Conservation (phyloP, 140 eudicot species). For the Flaveria floridana region DNA sequence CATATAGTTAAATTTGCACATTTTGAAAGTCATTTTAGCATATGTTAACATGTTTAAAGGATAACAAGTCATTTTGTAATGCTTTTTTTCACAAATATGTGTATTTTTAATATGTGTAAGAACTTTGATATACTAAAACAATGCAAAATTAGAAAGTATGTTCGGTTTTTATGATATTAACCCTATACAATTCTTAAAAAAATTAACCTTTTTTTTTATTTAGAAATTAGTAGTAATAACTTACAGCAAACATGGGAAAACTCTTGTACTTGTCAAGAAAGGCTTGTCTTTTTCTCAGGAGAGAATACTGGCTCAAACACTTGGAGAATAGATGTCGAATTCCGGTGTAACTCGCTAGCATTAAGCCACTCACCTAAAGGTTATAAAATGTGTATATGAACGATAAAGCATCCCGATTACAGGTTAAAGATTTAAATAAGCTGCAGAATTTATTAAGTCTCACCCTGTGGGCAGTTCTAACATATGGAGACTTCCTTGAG, state of each 20-base stretch:
- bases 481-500: slow-evolving; percentile 88
- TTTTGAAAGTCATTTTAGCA: background rate
- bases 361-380: slow-evolving; percentile 82
- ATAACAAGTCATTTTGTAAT: background rate
- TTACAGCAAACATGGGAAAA: slow-evolving; percentile 88
- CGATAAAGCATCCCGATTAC: background rate
- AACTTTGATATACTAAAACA: background rate
- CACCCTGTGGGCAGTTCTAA: slow-evolving; percentile 81
- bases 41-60: background rate
- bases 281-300: slow-evolving; percentile 89
- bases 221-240: slow-evolving; percentile 30
- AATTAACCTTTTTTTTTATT: background rate
- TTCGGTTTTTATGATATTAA: background rate
- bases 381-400: slow-evolving; percentile 1
- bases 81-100: background rate
- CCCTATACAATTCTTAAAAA: background rate
- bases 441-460: slow-evolving; percentile 18
- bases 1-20: background rate
- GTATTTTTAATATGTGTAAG: background rate
- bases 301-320: slow-evolving; percentile 75
- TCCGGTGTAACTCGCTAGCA: slow-evolving; percentile 95
- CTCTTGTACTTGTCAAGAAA: slow-evolving; percentile 87
- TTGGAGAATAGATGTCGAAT: slow-evolving; percentile 88
- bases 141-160: background rate
- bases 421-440: background rate